phyloP scores from a whole-genome alignment of 129 eudicot species.

The Flaveria bidentis region DNA sequence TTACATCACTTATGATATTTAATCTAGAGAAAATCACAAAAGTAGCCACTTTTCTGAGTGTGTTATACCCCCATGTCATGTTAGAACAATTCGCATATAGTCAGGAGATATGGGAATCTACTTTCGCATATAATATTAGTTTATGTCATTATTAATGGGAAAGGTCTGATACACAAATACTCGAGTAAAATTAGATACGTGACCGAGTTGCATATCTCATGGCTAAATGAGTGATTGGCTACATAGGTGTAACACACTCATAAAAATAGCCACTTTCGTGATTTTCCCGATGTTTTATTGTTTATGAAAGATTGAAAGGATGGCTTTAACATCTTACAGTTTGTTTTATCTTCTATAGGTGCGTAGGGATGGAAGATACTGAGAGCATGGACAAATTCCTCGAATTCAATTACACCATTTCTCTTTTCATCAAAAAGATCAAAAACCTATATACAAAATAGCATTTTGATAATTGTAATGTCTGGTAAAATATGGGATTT shows the following conservation, averaged over 20 bases:
- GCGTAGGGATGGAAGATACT: constrained; percentile 86
- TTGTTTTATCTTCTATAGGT: constrained; percentile 72
- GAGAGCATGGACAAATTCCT: constrained; percentile 86
- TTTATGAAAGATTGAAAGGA: constrained; percentile 3
- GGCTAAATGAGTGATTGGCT: neutral
- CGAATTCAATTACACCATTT: constrained; percentile 93
- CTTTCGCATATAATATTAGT: too few species aligned
- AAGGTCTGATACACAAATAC: neutral
- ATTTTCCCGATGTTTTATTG: neutral
- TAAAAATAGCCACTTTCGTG: neutral
- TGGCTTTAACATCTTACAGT: constrained; percentile 52
- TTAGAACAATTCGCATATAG: neutral
- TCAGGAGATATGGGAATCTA: neutral
- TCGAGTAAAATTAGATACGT: neutral
- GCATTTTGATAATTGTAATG: constrained; percentile 1
- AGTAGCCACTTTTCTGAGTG: neutral
- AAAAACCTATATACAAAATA: constrained; percentile 55
- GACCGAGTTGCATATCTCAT: neutral
- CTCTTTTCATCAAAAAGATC: constrained; percentile 82
- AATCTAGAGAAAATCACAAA: neutral
- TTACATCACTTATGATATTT: constrained; percentile 8
- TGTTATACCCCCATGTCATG: neutral
- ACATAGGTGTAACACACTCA: neutral
- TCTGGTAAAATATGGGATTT: neutral
- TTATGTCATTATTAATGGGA: neutral